A percentile compares a stretch with the other conserved stretches of the same genome.
These are phyloP conservation scores for Lithospermum erythrorhizon DNA, from an alignment of 257 asterid species.

Conservation along the genomic window DNA sequence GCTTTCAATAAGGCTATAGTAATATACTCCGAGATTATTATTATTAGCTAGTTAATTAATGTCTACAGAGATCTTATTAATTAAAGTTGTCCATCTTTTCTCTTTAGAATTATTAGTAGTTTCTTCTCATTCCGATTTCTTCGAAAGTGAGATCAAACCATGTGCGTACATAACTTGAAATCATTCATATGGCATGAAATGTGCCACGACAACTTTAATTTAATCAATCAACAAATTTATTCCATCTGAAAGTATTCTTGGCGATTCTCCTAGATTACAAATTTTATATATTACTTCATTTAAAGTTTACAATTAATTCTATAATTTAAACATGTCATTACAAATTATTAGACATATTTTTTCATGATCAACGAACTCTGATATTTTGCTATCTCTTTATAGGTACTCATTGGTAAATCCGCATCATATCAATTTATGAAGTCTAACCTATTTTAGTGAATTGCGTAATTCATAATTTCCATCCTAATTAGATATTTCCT, in stretches of 20 bases:
- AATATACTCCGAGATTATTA: background rate
- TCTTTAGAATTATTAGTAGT: too few relatives aligned
- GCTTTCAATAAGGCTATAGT: background rate
- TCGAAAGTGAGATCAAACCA: conserved; percentile 13
- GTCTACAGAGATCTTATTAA: background rate
- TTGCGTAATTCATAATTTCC: too few relatives aligned
- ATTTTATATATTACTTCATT: too few relatives aligned
- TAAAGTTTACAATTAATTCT: too few relatives aligned
- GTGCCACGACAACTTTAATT: conserved; percentile 11
- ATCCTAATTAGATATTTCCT: too few relatives aligned
- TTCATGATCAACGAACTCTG: too few relatives aligned
- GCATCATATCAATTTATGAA: background rate
- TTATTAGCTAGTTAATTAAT: too few relatives aligned
- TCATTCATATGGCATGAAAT: conserved; percentile 50
- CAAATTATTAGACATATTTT: too few relatives aligned
- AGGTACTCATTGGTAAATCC: background rate
- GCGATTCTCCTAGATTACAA: background rate
- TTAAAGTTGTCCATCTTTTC: background rate
- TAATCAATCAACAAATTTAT: conserved; percentile 4
- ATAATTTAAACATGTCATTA: too few relatives aligned
- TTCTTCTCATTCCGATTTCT: too few relatives aligned
- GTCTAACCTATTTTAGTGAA: too few relatives aligned
- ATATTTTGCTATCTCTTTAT: background rate
- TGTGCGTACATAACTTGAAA: conserved; percentile 57
- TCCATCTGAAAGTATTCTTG: conserved; percentile 1